A percentile compares a stretch with the other conserved stretches of the same genome.
These are phyloP conservation scores for Cairneyella variabilis DNA, from an alignment of 495 filamentous ascomycete genomes.

Conservation along the genomic window DNA sequence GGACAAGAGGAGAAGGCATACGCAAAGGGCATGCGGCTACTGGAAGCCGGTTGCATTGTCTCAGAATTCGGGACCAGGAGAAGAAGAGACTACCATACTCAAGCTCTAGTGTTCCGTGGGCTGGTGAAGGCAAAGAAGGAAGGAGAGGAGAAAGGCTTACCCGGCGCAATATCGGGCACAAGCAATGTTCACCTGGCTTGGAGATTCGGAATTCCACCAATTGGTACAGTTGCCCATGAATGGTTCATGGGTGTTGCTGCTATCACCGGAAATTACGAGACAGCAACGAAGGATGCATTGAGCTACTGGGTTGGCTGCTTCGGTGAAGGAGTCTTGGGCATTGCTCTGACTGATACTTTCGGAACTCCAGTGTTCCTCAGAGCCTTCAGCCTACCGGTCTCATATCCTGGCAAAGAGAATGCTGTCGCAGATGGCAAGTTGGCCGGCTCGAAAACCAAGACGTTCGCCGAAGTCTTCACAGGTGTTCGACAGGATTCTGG, in stretches of 20 bases:
- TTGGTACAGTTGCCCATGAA: conserved; percentile 96
- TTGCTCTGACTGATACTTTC: conserved; percentile 97
- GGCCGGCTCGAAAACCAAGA: conserved; percentile 24
- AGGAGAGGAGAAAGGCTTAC: conserved; percentile 53
- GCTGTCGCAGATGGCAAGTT: neutral
- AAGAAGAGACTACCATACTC: conserved; percentile 88
- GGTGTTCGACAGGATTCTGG: conserved; percentile 95
- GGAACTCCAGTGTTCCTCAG: conserved; percentile 87
- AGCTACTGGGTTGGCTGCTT: conserved; percentile 88
- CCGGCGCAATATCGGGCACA: conserved; percentile 76
- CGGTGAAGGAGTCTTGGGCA: conserved; percentile 83
- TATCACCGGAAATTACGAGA: conserved; percentile 77
- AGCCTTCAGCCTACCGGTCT: conserved; percentile 68
- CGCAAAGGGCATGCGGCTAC: conserved; percentile 69
- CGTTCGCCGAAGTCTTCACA: conserved; percentile 81
- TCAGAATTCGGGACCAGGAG: conserved; percentile 92
- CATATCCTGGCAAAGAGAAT: conserved; percentile 18
- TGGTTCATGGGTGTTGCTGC: conserved; percentile 99
- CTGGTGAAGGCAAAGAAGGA: conserved; percentile 69
- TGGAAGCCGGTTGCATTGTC: conserved; percentile 79
- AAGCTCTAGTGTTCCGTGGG: conserved; percentile 85
- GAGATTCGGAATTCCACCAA: conserved; percentile 74
- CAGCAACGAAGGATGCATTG: conserved; percentile 78
- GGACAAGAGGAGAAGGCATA: conserved; percentile 80
- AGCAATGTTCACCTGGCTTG: conserved; percentile 98